Evolutionary conservation across 306 rosid genomes (phyloP).

Genomic region (Canavalia gladiata): DNA sequence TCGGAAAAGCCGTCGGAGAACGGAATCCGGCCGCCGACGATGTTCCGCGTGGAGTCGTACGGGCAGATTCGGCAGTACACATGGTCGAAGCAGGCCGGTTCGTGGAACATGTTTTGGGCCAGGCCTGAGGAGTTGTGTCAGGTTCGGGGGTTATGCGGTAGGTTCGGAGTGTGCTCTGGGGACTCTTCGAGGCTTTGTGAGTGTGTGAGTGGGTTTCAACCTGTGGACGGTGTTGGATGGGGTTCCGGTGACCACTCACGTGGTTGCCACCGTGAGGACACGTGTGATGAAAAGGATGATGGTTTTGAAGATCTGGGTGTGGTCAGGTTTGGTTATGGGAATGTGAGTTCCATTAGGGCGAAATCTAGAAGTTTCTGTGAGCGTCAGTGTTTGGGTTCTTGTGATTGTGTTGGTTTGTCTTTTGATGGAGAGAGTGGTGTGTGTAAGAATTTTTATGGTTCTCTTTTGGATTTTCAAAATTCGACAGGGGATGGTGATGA

Average conservation of each 20-base stretch:
- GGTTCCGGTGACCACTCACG: constrained; percentile 55
- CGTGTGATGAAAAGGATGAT: constrained; percentile 48
- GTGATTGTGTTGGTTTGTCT: constrained; percentile 66
- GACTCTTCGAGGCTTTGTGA: constrained; percentile 44
- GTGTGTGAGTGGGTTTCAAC: constrained; percentile 63
- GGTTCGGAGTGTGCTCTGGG: constrained; percentile 62
- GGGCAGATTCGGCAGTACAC: constrained; percentile 80
- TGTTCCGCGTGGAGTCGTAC: constrained; percentile 59
- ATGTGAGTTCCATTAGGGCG: not conserved
- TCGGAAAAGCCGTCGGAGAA: constrained; percentile 54
- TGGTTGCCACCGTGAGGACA: constrained; percentile 59
- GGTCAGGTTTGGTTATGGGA: constrained; percentile 47
- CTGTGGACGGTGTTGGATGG: constrained; percentile 62
- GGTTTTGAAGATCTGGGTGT: constrained; percentile 58
- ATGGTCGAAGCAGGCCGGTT: constrained; percentile 61
- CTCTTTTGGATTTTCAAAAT: constrained; percentile 65
- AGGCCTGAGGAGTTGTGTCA: constrained; percentile 59
- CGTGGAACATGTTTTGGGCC: constrained; percentile 77
- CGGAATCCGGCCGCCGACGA: constrained; percentile 56
- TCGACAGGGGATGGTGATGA: constrained; percentile 36
- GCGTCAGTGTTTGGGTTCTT: constrained; percentile 55
- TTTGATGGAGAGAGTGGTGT: constrained; percentile 45
- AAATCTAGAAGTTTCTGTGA: constrained; percentile 55
- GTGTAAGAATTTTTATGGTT: constrained; percentile 62
- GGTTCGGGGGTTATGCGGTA: constrained; percentile 68